These are phyloP conservation scores for Torulaspora franciscae DNA, from an alignment of 805 yeast genomes.

Conservation along the genomic window DNA sequence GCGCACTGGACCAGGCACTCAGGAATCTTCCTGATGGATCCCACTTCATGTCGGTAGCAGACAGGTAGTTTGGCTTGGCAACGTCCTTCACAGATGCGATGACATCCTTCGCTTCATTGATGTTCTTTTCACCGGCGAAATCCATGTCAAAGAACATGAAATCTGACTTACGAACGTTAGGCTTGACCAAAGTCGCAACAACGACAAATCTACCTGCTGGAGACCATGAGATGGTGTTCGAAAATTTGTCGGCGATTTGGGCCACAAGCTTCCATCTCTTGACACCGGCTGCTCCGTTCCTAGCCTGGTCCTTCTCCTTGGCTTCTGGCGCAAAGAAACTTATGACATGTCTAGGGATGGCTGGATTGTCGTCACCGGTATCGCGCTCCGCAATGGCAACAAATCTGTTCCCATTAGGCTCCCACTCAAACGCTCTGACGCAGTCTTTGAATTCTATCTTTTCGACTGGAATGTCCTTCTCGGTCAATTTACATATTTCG, in stretches of 20 bases:
- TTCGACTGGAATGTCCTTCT: slow-evolving; percentile 90
- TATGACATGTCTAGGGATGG: slow-evolving; percentile 60
- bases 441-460: slow-evolving; percentile 89
- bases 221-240: slow-evolving; percentile 77
- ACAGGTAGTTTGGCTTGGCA: slow-evolving; percentile 59
- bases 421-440: slow-evolving; percentile 89
- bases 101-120: slow-evolving; percentile 40
- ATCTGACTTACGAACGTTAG: slow-evolving; percentile 50
- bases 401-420: slow-evolving; percentile 86
- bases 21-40: slow-evolving; percentile 93
- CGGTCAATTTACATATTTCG: slow-evolving; percentile 83
- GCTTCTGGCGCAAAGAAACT: slow-evolving; percentile 80
- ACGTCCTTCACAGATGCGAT: slow-evolving; percentile 57
- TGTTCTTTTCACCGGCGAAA: slow-evolving; percentile 60
- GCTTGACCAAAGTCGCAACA: slow-evolving; percentile 44
- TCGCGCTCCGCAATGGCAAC: slow-evolving; percentile 65
- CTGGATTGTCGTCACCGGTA: slow-evolving; percentile 48
- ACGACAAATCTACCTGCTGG: slow-evolving; percentile 87
- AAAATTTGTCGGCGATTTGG: slow-evolving; percentile 53
- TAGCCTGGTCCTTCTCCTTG: slow-evolving; percentile 46
- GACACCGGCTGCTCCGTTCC: slow-evolving; percentile 33
- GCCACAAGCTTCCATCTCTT: slow-evolving; percentile 59
- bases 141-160: slow-evolving; percentile 84
- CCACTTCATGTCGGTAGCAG: slow-evolving; percentile 84
- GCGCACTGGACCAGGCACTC: slow-evolving; percentile 79